Conservation (phyloP, 768 basidiomycete genomes). For the Mycena polygramma region DNA sequence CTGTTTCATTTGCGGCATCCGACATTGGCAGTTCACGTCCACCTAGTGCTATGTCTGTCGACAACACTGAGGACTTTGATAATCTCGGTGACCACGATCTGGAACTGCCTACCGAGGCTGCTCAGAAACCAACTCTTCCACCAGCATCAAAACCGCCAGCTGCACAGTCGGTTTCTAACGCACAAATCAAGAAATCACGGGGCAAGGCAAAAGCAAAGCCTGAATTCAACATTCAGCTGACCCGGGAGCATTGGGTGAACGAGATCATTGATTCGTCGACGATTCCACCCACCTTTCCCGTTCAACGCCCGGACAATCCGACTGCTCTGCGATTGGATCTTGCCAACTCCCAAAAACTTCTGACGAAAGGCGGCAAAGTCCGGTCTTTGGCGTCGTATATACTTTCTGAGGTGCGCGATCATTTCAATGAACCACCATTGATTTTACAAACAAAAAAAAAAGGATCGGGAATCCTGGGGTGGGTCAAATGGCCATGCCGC, state of each 20-base stretch:
- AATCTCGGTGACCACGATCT: background rate
- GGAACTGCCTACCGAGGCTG: background rate
- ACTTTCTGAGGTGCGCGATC: slow-evolving; percentile 4
- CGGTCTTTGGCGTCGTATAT: slow-evolving; percentile 1
- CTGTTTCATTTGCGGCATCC: background rate
- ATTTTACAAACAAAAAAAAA: too few relatives aligned
- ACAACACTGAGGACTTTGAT: background rate
- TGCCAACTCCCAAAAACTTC: background rate
- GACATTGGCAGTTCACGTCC: background rate
- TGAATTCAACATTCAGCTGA: background rate
- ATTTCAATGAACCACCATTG: background rate
- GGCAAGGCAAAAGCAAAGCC: slow-evolving; percentile 12
- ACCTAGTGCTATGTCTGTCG: slow-evolving; percentile 14
- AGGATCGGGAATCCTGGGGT: slow-evolving; percentile 27
- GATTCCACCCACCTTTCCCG: background rate
- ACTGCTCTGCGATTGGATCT: background rate
- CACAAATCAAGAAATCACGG: background rate
- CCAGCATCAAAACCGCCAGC: background rate
- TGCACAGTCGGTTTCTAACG: background rate
- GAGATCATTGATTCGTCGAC: background rate
- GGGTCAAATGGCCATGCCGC: slow-evolving; percentile 8
- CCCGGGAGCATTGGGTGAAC: background rate
- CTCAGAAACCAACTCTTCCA: background rate
- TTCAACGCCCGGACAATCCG: background rate
- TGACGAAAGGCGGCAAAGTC: background rate